These are phyloP conservation scores for Blastocystis sp. DNA, from an alignment of 352 stramenopile species.

Conservation along the genomic window DNA sequence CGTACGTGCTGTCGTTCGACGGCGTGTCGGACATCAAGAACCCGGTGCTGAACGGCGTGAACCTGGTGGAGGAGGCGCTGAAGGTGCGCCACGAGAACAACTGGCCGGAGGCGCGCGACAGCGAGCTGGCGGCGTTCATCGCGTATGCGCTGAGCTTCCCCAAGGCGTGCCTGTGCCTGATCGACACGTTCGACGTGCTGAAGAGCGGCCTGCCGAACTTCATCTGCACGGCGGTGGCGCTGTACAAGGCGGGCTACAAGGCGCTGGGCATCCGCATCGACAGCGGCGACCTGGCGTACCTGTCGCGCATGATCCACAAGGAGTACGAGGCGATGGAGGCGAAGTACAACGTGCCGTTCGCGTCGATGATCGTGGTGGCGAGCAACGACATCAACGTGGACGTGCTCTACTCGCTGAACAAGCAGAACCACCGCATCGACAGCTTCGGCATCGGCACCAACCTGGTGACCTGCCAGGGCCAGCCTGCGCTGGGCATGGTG, in stretches of 20 bases:
- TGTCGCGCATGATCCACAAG: constrained; percentile 78
- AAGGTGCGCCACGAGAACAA: constrained; percentile 76
- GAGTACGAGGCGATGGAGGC: constrained; percentile 33
- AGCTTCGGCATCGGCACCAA: constrained; percentile 90
- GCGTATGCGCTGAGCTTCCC: constrained; percentile 95
- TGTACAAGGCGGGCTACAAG: constrained; percentile 80
- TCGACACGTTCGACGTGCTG: constrained; percentile 98
- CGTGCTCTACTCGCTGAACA: constrained; percentile 87
- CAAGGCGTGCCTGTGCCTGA: constrained; percentile 89
- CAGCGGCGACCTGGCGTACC: constrained; percentile 92
- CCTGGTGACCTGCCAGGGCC: constrained; percentile 93
- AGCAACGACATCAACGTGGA: constrained; percentile 99
- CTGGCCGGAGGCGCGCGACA: constrained; percentile 75
- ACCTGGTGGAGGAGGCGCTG: constrained; percentile 80
- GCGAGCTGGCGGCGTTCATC: constrained; percentile 96
- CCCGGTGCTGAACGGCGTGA: constrained; percentile 75
- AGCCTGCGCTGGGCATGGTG: constrained; percentile 94
- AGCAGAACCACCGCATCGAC: constrained; percentile 91
- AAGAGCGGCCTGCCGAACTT: constrained; percentile 94
- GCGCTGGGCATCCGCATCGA: constrained; percentile 90
- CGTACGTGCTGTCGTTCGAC: constrained; percentile 91
- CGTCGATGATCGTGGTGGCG: constrained; percentile 86
- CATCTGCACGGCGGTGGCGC: constrained; percentile 86
- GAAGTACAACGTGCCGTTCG: constrained; percentile 74
- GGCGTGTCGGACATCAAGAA: constrained; percentile 84